Base-by-base conservation (phyloP, 345 rosid genomes). In the Eucalyptus cloeziana region DNA sequence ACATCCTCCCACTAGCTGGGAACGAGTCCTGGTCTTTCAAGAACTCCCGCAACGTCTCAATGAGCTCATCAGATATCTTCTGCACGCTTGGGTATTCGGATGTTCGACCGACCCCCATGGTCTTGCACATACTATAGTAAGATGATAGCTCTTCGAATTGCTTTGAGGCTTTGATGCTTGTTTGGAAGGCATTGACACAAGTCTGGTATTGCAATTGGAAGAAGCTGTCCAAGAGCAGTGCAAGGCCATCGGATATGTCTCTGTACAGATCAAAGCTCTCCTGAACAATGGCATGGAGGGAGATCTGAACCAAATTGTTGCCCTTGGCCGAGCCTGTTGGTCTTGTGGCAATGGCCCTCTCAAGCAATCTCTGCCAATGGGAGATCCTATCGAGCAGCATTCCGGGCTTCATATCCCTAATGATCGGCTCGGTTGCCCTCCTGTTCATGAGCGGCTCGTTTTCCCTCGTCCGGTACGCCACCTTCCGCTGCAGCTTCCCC, bases 51-150 rank as follows among this genome's bases (percentile, higher is more conserved):
- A 98, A 88, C 12, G 98, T 96, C 64, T 94, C 96, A 2, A 98
- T 37, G 62, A 98, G 95, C 90, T 98, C 98, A 4, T 93, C 91
- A 0, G 99, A 96, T 27, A 98, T 93, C 88, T 91, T 95, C 21
- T 95, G 98, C 88, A 96, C 93, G 40, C 96, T 94, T 0, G 98
- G 98, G 86, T 98, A 98, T 90, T 98, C 97, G 2, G 98, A 96
- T 13, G 94, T 95, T 83, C 97, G 91, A 83, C 98, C 95, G 7
- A 98, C 89, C 17, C 96, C 96, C 15, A n/a, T 50, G 5, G 92
- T 88, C 87, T 93, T 95, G 47, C 97, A 97, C 13, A 92, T 47
- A 45, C 93, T 94, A 71, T 93, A 97, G 89, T 93, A 97, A n/a
- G 88, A 91, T 50, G 90, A 91, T 4, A 97, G 97, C 90, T 95